Conservation (phyloP, 225 moss, liverwort and hornwort genomes). For the Neckera pumila region DNA sequence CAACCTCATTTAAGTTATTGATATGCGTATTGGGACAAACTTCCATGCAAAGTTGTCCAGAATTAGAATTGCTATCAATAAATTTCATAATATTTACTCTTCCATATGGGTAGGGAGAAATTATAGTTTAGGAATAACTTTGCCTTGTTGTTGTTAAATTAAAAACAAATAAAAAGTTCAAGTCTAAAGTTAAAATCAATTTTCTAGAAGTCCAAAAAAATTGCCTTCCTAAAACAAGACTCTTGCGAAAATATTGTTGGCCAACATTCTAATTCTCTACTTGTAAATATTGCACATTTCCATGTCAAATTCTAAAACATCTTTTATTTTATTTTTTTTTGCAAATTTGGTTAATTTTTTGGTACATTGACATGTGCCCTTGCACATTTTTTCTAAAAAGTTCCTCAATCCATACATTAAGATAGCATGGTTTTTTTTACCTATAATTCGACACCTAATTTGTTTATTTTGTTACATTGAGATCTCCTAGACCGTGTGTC, state of each 20-base stretch:
- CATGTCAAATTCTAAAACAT: background rate
- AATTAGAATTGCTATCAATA: accelerated
- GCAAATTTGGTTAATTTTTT: background rate
- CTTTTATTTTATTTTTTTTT: accelerated
- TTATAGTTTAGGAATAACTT: background rate
- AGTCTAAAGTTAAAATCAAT: accelerated
- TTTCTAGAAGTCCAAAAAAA: accelerated
- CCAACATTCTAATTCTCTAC: background rate
- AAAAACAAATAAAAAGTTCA: background rate
- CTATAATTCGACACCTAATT: no score
- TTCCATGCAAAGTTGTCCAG: accelerated
- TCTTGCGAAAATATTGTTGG: background rate
- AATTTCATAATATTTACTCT: background rate
- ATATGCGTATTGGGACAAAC: accelerated
- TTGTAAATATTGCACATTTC: background rate
- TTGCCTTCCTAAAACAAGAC: accelerated
- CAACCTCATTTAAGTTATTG: no score
- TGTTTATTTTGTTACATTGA: no score
- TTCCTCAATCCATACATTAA: background rate
- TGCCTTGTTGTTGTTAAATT: background rate
- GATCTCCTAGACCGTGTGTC: no score
- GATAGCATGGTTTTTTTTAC: no score
- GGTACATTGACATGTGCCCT: background rate
- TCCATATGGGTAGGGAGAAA: background rate
- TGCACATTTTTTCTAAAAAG: background rate